These are phyloP conservation scores for Nematodospora valgi DNA, from an alignment of 805 yeast genomes.

Conservation along the genomic window DNA sequence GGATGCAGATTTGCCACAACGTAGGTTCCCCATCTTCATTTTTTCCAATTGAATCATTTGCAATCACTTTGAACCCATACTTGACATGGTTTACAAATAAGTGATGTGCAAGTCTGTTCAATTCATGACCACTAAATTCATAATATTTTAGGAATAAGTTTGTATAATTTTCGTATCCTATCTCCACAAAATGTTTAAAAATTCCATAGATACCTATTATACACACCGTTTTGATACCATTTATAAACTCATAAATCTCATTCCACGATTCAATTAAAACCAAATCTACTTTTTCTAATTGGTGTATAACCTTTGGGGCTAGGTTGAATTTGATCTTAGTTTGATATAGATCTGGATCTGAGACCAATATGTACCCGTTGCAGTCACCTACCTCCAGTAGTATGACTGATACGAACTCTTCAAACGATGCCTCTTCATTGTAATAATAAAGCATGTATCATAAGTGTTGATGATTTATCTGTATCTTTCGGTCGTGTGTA, in stretches of 20 bases:
- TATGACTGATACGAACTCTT: constrained; percentile 8
- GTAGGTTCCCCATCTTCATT: constrained; percentile 1
- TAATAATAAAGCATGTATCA: constrained; percentile 10
- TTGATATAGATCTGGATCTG: constrained; percentile 7
- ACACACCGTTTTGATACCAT: background rate
- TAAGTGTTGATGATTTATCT: background rate
- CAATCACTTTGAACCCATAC: background rate
- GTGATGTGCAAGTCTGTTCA: constrained; percentile 6
- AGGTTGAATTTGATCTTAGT: background rate
- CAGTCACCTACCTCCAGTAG: background rate
- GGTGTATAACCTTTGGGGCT: constrained; percentile 1
- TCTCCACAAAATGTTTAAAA: constrained; percentile 6
- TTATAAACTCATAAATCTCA: constrained; percentile 8
- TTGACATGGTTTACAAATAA: constrained; percentile 2
- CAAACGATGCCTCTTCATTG: constrained; percentile 8
- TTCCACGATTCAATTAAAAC: constrained; percentile 8
- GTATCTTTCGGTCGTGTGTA: constrained; percentile 1
- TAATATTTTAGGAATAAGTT: background rate
- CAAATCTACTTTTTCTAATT: constrained; percentile 5
- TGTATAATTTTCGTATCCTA: constrained; percentile 1
- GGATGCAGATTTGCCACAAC: constrained; percentile 3
- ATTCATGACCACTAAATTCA: constrained; percentile 3
- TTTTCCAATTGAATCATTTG: constrained; percentile 5
- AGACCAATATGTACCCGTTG: constrained; percentile 9
- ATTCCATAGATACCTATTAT: constrained; percentile 8